Conservation (phyloP, 345 rosid genomes). For the Lenwebbia sp. region DNA sequence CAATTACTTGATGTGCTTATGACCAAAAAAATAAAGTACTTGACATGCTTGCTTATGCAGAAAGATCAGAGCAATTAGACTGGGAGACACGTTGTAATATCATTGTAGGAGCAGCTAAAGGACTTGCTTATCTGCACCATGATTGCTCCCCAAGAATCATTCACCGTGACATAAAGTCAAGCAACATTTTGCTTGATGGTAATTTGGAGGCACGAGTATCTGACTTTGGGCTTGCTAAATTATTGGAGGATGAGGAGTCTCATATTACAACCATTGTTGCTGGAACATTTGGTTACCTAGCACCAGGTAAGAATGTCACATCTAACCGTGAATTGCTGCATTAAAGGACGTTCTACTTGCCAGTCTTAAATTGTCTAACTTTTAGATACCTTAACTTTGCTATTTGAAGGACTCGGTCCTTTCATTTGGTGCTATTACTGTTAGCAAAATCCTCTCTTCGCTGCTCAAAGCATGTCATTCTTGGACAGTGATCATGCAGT, state of each 20-base stretch:
- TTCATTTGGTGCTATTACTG: background rate
- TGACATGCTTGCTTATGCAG: constrained; percentile 28
- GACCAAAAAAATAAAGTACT: background rate
- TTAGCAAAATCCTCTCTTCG: background rate
- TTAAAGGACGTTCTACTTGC: background rate
- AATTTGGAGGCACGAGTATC: constrained; percentile 97
- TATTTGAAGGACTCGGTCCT: background rate
- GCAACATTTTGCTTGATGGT: constrained; percentile 95
- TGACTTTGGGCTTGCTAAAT: constrained; percentile 96
- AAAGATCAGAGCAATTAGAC: constrained; percentile 76
- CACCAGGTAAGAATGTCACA: constrained; percentile 61
- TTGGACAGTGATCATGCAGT: background rate
- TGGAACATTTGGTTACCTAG: constrained; percentile 97
- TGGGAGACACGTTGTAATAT: constrained; percentile 95
- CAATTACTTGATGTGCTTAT: background rate
- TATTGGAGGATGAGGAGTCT: constrained; percentile 91
- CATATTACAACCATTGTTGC: constrained; percentile 99
- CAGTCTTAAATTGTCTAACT: background rate
- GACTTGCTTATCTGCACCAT: constrained; percentile 92
- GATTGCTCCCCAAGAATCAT: constrained; percentile 99
- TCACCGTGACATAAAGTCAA: constrained; percentile 96
- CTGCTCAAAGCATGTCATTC: background rate
- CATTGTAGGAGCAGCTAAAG: constrained; percentile 95
- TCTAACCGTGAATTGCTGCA: background rate
- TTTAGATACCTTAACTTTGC: background rate